Conservation (phyloP, 2,329 filamentous ascomycete genomes). For the Cyanodermella asteris region DNA sequence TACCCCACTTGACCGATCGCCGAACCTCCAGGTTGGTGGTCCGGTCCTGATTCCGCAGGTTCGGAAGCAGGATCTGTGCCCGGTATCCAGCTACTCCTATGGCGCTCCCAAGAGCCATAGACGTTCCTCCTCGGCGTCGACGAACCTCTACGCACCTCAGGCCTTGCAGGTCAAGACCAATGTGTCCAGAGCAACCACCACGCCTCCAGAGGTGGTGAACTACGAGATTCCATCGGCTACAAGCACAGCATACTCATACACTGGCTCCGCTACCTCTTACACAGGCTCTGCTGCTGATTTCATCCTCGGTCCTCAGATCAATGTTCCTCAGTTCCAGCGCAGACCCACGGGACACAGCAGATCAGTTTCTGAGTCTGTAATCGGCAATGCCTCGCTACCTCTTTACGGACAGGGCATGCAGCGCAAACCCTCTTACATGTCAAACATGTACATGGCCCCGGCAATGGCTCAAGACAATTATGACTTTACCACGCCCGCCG, state of each 20-base stretch:
- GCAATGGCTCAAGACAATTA: too few species aligned
- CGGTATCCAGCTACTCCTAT: constrained; percentile 35
- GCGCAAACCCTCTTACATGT: constrained; percentile 20
- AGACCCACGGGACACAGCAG: too few species aligned
- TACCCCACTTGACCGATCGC: constrained; percentile 48
- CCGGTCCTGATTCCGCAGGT: constrained; percentile 70
- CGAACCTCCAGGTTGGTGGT: constrained; percentile 51
- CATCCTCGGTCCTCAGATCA: constrained; percentile 7
- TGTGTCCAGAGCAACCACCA: constrained; percentile 23
- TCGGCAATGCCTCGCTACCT: constrained; percentile 43
- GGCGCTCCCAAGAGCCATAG: constrained; percentile 34
- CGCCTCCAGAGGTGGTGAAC: constrained; percentile 21
- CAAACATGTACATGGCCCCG: constrained; percentile 11
- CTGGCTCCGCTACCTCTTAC: constrained; percentile 8
- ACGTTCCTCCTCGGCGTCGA: constrained; percentile 28
- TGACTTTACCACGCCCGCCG: too few species aligned
- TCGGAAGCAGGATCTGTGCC: constrained; percentile 59
- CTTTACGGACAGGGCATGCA: constrained; percentile 43
- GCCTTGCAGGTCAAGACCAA: constrained; percentile 11
- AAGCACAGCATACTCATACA: constrained; percentile 17
- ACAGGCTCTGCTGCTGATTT: constrained; percentile 9
- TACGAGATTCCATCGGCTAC: constrained; percentile 27
- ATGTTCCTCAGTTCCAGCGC: too few species aligned
- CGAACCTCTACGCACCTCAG: constrained; percentile 19
- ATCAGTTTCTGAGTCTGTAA: constrained; percentile 31